Evolutionary conservation across 352 stramenopile species (phyloP).

Genomic region (Phytophthora colocasiae): DNA sequence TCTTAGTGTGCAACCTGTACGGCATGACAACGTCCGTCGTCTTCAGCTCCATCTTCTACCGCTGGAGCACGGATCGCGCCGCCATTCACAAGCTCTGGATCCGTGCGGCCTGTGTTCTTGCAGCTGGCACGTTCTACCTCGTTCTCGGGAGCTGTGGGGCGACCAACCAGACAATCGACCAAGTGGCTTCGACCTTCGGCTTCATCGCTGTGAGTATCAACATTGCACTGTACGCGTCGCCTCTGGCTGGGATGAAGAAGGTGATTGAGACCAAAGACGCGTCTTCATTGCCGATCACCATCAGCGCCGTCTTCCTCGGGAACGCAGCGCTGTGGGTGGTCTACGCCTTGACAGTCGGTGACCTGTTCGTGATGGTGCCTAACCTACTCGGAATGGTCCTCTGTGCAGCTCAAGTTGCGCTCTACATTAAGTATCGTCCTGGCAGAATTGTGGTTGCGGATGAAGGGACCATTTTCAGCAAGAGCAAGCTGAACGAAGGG

Average conservation of each 20-base stretch:
- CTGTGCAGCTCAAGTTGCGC: conserved; percentile 31
- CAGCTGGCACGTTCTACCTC: conserved; percentile 34
- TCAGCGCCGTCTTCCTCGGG: conserved; percentile 36
- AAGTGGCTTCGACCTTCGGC: conserved; percentile 35
- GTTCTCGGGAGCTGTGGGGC: conserved; percentile 31
- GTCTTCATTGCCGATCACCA: conserved; percentile 37
- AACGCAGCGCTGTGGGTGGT: conserved; percentile 40
- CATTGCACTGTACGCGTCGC: conserved; percentile 40
- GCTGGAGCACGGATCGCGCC: conserved; percentile 32
- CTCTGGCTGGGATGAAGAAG: conserved; percentile 42
- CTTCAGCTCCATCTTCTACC: conserved; percentile 43
- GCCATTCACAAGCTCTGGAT: conserved; percentile 32
- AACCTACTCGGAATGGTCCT: conserved; percentile 42
- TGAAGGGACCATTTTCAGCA: conserved; percentile 19
- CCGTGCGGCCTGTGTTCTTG: conserved; percentile 17
- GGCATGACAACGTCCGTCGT: conserved; percentile 29
- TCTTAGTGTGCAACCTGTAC: conserved; percentile 40
- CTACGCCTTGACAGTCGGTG: conserved; percentile 28
- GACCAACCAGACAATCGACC: conserved; percentile 33
- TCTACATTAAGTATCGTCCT: conserved; percentile 40
- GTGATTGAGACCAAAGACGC: conserved; percentile 41
- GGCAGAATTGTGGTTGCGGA: background rate
- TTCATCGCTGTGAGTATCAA: conserved; percentile 40
- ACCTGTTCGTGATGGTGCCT: conserved; percentile 41
- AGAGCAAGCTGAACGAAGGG: conserved; percentile 19